Evolutionary conservation across 352 stramenopile species (phyloP).

Genomic region (Saprolegnia diclina): DNA sequence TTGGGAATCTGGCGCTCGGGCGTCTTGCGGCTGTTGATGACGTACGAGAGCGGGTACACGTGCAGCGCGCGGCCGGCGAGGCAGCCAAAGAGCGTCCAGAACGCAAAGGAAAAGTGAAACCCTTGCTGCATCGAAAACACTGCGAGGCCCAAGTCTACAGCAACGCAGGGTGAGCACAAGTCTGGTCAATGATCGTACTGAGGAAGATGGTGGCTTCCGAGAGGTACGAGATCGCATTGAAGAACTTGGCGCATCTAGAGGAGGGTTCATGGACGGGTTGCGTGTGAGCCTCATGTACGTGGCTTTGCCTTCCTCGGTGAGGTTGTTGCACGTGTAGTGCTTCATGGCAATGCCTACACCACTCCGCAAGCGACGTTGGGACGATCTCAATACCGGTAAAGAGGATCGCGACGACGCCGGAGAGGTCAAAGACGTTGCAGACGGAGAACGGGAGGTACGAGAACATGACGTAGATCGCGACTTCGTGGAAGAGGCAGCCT

Average conservation of each 20-base stretch:
- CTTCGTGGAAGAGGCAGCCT: slow-evolving; percentile 81
- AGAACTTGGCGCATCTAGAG: slow-evolving; percentile 39
- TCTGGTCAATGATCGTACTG: slow-evolving; percentile 39
- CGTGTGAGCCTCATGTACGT: slow-evolving; percentile 46
- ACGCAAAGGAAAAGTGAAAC: slow-evolving; percentile 79
- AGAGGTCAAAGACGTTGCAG: slow-evolving; percentile 72
- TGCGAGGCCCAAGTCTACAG: slow-evolving; percentile 81
- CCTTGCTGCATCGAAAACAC: slow-evolving; percentile 79
- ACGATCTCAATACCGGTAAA: slow-evolving; percentile 57
- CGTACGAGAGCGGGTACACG: slow-evolving; percentile 81
- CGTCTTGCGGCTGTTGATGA: slow-evolving; percentile 55
- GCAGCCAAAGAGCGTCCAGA: slow-evolving; percentile 82
- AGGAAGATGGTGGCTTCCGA: slow-evolving; percentile 91
- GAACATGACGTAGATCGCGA: slow-evolving; percentile 85
- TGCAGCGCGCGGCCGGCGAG: slow-evolving; percentile 76
- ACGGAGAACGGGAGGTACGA: slow-evolving; percentile 75
- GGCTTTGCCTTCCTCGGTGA: slow-evolving; percentile 70
- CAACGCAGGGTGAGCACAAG: not conserved
- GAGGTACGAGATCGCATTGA: slow-evolving; percentile 88
- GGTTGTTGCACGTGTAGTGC: slow-evolving; percentile 84
- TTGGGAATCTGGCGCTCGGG: slow-evolving; percentile 49
- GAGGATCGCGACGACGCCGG: slow-evolving; percentile 91
- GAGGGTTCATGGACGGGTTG: not conserved
- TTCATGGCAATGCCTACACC: slow-evolving; percentile 75
- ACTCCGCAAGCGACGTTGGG: not conserved